Percentiles rank a stretch among this genome's conserved stretches.
Conservation (phyloP, 2,329 filamentous ascomycete genomes). For the Conoideocrella luteorostrata region DNA sequence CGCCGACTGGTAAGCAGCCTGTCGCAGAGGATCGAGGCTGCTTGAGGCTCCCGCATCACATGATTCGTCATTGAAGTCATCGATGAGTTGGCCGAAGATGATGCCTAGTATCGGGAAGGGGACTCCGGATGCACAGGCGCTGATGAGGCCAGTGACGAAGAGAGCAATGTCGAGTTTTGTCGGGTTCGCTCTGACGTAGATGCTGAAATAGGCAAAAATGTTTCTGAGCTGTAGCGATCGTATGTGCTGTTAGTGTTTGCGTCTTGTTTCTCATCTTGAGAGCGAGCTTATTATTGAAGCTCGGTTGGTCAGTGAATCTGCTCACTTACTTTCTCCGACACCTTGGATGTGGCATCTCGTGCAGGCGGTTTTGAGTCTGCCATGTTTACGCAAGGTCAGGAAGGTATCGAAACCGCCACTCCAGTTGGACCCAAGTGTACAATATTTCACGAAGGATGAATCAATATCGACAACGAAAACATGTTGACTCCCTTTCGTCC, state of each 20-base stretch:
- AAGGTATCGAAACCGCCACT: too few relatives aligned
- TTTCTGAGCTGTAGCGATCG: background rate
- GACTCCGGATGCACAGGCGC: slow-evolving; percentile 30
- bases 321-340: slow-evolving; percentile 1
- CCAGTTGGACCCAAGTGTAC: too few relatives aligned
- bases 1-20: too few relatives aligned
- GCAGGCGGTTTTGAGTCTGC: too few relatives aligned
- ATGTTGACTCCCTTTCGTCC: too few relatives aligned
- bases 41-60: slow-evolving; percentile 22
- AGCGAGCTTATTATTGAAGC: too few relatives aligned
- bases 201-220: slow-evolving; percentile 5
- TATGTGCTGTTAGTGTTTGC: background rate
- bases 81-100: slow-evolving; percentile 48
- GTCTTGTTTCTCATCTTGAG: background rate
- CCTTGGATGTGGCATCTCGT: background rate
- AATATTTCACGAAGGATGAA: too few relatives aligned
- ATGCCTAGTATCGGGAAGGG: slow-evolving; percentile 51
- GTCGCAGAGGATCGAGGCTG: slow-evolving; percentile 23
- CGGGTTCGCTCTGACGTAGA: slow-evolving; percentile 9
- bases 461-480: too few relatives aligned
- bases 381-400: too few relatives aligned
- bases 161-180: slow-evolving; percentile 13
- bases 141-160: slow-evolving; percentile 11
- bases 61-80: slow-evolving; percentile 40
- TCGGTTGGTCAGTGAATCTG: too few relatives aligned